Base-by-base conservation (phyloP, 2,329 filamentous ascomycete species). In the Helminthosporium solani region DNA sequence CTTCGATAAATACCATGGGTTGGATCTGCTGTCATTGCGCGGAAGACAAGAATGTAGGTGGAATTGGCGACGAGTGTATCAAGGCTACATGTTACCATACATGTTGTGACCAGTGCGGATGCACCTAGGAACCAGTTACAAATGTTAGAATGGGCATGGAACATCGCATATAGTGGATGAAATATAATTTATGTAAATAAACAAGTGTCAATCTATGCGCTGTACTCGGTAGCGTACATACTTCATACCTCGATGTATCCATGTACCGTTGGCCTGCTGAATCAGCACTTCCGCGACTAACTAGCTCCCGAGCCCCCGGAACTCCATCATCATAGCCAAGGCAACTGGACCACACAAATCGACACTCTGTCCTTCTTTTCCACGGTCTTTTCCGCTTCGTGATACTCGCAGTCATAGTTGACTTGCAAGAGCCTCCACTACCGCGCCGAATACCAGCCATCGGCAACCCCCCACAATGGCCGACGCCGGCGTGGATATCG, bases 401-500 rank as follows among this genome's bases (percentile, higher is more conserved):
- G 23, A 23, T 34, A 34, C n/a, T 8, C 16, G 15, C n/a, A 34
- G 18, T 15, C 30, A 33, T 33, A 33, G 12, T 19, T 12, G 9
- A 20, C 21, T 9, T 18, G n/a, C n/a, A 11, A 37, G 6, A 36
- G 4, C 7, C 7, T 21, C 14, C 11, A 37, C 14, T 25, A 8
- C 25, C 7, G 11, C 4, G 15, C 15, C 14, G 15, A 35, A 18
- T 16, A 19, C 16, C 8, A 38, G 19, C n/a, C n/a, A 18, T 3
- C 3, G 14, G 14, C 8, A 36, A 36, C 19, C 7, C 5, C 8
- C 37, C 42, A 54, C 41, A 36, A 74, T 75, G 72, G 64, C 71
- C 38, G 66, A 67, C 49, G 41, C 63, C 15, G 64, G 61, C 19
- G 61, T 80, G 48, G 84, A 88, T 68, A 77, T 87, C 60, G 79